Conservation (phyloP, 768 basidiomycete genomes). For the Psilocybe subaeruginosa region DNA sequence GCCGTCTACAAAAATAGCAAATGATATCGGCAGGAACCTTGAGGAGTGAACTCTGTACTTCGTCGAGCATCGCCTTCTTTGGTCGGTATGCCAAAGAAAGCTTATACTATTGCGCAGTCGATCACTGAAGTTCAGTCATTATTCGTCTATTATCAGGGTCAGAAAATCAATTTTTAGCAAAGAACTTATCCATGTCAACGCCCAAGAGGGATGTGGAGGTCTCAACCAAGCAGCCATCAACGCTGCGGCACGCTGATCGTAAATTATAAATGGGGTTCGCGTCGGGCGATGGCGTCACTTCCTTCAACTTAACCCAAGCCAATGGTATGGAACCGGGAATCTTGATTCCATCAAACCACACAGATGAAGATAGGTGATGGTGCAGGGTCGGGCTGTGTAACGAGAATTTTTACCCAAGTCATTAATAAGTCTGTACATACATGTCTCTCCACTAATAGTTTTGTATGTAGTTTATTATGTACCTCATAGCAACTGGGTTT, state of each 20-base stretch:
- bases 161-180: neutral
- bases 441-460: neutral
- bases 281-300: neutral
- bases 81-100: neutral
- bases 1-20: neutral
- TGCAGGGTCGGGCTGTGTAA: neutral
- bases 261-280: neutral
- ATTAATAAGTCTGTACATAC: too few species aligned
- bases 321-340: neutral
- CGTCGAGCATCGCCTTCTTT: neutral
- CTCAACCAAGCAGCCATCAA: neutral
- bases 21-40: neutral
- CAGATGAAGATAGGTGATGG: neutral
- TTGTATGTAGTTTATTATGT: neutral
- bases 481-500: slow-evolving; percentile 1
- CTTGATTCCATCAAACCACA: neutral
- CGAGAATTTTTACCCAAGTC: neutral
- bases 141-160: neutral
- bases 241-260: neutral
- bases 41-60: neutral
- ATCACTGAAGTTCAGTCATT: too few species aligned
- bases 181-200: neutral
- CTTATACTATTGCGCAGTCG: neutral
- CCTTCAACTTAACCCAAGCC: neutral
- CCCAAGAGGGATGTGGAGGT: neutral